phyloP scores from a whole-genome alignment of 495 filamentous ascomycete species.

The Aspergillus baeticus region DNA sequence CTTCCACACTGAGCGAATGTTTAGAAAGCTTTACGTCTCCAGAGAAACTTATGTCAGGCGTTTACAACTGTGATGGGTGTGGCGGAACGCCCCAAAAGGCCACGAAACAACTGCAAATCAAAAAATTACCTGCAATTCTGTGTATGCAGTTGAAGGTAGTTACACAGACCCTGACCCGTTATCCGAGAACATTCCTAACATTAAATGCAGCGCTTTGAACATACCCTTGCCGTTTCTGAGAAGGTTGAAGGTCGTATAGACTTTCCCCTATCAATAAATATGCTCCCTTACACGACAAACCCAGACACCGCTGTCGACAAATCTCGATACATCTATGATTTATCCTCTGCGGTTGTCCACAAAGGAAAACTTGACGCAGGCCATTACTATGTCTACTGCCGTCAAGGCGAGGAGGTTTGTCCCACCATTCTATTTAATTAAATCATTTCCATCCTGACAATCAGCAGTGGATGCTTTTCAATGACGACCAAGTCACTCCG shows the following conservation, averaged over 20 bases:
- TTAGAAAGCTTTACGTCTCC: slow-evolving; percentile 74
- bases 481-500: slow-evolving; percentile 84
- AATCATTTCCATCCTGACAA: neutral
- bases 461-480: slow-evolving; percentile 81
- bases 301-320: slow-evolving; percentile 42
- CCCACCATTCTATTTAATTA: neutral
- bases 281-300: slow-evolving; percentile 79
- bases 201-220: slow-evolving; percentile 69
- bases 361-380: slow-evolving; percentile 81
- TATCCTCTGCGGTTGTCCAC: slow-evolving; percentile 83
- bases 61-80: slow-evolving; percentile 80
- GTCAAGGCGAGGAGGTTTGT: slow-evolving; percentile 65
- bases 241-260: slow-evolving; percentile 81
- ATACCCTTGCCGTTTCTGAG: slow-evolving; percentile 60
- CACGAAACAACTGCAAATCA: slow-evolving; percentile 76
- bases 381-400: slow-evolving; percentile 85
- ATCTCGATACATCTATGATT: slow-evolving; percentile 70
- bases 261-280: slow-evolving; percentile 83
- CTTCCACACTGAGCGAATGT: slow-evolving; percentile 68
- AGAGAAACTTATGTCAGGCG: slow-evolving; percentile 70
- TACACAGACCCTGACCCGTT: slow-evolving; percentile 11
- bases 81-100: slow-evolving; percentile 65
- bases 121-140: slow-evolving; percentile 78
- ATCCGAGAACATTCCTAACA: slow-evolving; percentile 5
- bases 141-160: slow-evolving; percentile 86